Base-by-base conservation (phyloP, 2,329 filamentous ascomycete species). In the Cercospora janseana region DNA sequence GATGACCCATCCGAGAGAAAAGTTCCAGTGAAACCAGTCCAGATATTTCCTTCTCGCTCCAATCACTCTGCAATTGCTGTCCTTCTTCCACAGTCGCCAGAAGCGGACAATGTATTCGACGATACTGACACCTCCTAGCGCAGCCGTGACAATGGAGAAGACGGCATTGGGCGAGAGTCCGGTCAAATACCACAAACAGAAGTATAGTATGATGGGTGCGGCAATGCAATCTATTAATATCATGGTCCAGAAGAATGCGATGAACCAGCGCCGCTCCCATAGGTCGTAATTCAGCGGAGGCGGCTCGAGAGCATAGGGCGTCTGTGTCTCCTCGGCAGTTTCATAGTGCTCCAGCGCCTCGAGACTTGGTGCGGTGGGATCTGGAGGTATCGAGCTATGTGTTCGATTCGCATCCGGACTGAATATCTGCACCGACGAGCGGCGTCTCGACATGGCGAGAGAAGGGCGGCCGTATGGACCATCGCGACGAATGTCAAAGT, bases 191-290 rank as follows among this genome's bases (percentile, higher is more conserved):
- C 78, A 82, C 28, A 84, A 69, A 41, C 75, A 72, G 69, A 79
- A 84, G 67, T 83, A 84, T 2, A 84, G 70, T 3, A 72, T 75
- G 51, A 83, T 72, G 13, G 81, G 81, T 66, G 81, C 78, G 49
- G 71, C 75, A 52, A 81, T 70, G 43, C 76, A 79, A 66, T 84
- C 81, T 51, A 83, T 60, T 16, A 83, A 62, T 49, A 83, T 80
- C 31, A 84, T 63, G 0, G 69, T 69, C 80, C 80, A 83, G 68
- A 83, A 83, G 54, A 79, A 67, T 28, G 73, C 68, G 54, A 83
- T 81, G 26, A 74, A 70, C 66, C 74, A 76, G 61, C 80, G 80
- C 35, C 80, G 70, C 6, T 73, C 67, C 41, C 72, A 73, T 32
- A 82, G 64, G 16, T 75, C 75, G 67, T 83, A 83, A 18, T 80